phyloP scores from a whole-genome alignment of 192 early-diverging fungal genomes.

The Globomyces pollinis-pini region DNA sequence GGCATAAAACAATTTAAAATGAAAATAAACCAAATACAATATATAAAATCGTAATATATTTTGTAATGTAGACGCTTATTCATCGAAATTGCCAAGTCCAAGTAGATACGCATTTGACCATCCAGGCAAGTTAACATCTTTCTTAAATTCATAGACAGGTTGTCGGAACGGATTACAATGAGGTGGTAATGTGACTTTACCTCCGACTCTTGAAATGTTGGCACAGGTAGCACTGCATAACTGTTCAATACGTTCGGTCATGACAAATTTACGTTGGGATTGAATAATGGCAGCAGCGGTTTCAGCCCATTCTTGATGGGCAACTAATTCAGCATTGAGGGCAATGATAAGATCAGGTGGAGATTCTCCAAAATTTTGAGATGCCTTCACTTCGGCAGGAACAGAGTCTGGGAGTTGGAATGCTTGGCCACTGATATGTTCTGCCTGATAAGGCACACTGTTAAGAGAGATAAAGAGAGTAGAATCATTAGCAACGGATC shows the following conservation, averaged over 20 bases:
- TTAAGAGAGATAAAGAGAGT: conserved; percentile 35
- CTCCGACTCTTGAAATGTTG: conserved; percentile 25
- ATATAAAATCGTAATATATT: no score
- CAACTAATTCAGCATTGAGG: conserved; percentile 37
- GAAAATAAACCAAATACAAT: no score
- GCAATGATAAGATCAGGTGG: conserved; percentile 37
- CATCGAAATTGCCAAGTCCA: conserved; percentile 25
- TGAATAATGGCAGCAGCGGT: conserved; percentile 33
- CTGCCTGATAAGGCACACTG: conserved; percentile 16
- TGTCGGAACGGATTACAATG: conserved; percentile 42
- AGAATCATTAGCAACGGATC: conserved; percentile 18
- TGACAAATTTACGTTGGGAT: conserved; percentile 19
- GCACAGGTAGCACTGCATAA: conserved; percentile 20
- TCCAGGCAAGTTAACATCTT: conserved; percentile 41
- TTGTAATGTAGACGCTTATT: no score
- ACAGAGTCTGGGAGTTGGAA: conserved; percentile 18
- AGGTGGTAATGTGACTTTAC: conserved; percentile 17
- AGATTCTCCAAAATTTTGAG: conserved; percentile 19
- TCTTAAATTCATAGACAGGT: conserved; percentile 41
- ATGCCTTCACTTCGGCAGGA: neutral
- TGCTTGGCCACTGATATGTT: conserved; percentile 20
- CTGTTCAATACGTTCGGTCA: conserved; percentile 43
- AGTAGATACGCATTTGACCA: conserved; percentile 46
- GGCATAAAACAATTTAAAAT: no score
- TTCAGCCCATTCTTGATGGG: conserved; percentile 27